Percentiles rank a stretch among this genome's conserved stretches.
Evolutionary conservation across 1,139 yeast genomes (phyloP).

Genomic region (Kazachstania sp.): DNA sequence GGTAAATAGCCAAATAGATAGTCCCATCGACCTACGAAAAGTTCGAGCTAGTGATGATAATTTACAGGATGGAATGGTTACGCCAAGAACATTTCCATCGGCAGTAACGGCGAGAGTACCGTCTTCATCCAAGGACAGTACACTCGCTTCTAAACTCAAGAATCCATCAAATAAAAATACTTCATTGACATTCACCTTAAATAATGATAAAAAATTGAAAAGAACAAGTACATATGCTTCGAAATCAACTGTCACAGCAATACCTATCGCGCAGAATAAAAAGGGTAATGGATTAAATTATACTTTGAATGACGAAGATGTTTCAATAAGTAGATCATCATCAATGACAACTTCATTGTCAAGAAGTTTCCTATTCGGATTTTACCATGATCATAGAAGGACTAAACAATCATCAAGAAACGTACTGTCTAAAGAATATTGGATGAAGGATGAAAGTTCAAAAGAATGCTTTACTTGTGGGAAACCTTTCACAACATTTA

Average conservation of each 20-base stretch:
- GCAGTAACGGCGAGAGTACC: neutral
- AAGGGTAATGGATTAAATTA: constrained; percentile 2
- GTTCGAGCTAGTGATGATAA: neutral
- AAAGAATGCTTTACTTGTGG: constrained; percentile 75
- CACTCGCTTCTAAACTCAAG: neutral
- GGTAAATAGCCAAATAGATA: neutral
- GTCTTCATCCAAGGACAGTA: neutral
- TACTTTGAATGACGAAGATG: constrained; percentile 15
- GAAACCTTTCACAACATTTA: constrained; percentile 61
- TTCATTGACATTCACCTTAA: constrained; percentile 19
- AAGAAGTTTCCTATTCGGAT: constrained; percentile 39
- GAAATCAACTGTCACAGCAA: constrained; percentile 29
- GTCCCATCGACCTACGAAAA: neutral
- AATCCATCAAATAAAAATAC: constrained; percentile 4
- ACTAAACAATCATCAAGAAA: constrained; percentile 27
- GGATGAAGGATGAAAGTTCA: constrained; percentile 90
- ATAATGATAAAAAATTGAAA: constrained; percentile 20
- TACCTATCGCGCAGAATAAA: constrained; percentile 25
- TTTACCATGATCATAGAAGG: constrained; percentile 32
- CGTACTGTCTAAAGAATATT: constrained; percentile 57
- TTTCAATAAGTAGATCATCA: constrained; percentile 30
- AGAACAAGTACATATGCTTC: constrained; percentile 31
- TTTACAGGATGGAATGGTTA: neutral
- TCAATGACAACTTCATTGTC: constrained; percentile 36
- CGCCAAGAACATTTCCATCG: neutral